Evolutionary conservation across 2,329 filamentous ascomycete species (phyloP), one percentile per base, ranked within the genome.

Genomic region (Allantophomopsis cytisporea): DNA sequence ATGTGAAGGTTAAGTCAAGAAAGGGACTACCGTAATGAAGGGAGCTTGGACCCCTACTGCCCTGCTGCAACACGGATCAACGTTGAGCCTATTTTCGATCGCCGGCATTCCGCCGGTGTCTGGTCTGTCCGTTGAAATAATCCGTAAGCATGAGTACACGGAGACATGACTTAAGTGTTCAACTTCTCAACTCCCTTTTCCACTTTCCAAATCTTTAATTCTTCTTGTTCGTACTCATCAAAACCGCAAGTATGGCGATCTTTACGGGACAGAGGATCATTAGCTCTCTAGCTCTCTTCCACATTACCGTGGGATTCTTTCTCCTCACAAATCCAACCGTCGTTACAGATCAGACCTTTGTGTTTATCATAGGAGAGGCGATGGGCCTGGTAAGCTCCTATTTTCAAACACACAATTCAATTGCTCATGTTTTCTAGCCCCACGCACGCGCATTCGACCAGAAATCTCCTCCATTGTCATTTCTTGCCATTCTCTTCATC

Each of bases 231-330:
- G 11, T 28, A 28, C 31, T 34, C 13, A 8, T 13, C 13, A 14
- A 8, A 34, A 15, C 31, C 13, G 31, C 31, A 42, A 66, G 39
- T 45, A 95, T 95, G 88, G 81, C 76, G 23, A 67, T 93, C 57
- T 71, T 95, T 53, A 87, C 84, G 2, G 78, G 80, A 44, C 81
- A 73, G 54, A 84, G 80, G 7, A 80, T 94, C 58, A 80, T 95
- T 51, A 81, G 83, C 50, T 80, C 77, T 39, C 65, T 94, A 50
- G 83, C 82, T 50, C 72, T 94, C 56, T 86, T 91, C 65, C 84
- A 94, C 62, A 61, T 94, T 47, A 84, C 83, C 5, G 66, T 91
- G 37, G 86, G 80, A 51, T 87, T 80, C 61, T 85, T 91, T 65
- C 81, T 95, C 63, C 69, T 93, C 51, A 80, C 75, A 33, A 78